Base-by-base conservation (phyloP, 352 stramenopile species). In the Phytophthora aleatoria region DNA sequence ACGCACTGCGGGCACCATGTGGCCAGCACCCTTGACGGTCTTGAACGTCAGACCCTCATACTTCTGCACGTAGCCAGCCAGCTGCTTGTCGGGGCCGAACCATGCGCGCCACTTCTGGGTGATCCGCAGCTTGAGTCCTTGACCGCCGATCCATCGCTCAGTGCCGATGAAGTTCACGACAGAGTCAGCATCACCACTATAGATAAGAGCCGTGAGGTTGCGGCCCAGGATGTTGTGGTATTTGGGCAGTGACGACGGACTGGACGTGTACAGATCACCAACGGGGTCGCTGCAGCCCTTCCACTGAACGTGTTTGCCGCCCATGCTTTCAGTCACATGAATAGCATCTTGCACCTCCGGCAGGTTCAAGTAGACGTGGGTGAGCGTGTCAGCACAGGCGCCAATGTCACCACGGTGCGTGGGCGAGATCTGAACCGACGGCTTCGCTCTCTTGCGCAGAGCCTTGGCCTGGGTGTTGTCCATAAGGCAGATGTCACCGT, bases 21-120 rank as follows among this genome's bases (percentile, higher is more conserved):
- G 92, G 1, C 94, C 94, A 13, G 90, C 89, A 13, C 91, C 93
- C 59, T 96, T 94, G 65, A 98, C 93, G 0, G 92, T 98, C 56
- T 96, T 79, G 77, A 97, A 98, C 5, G 79, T 87, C 13, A 98
- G 51, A 3, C 83, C 87, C 1, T 96, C 69, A 68, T 89, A 98
- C 63, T 91, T 84, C 53, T 96, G 82, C 16, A 92, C 76, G 68
- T 97, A 93, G 13, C 92, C 92, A 8, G 80, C 92, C 61, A 97
- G 77, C 67, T 98, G 92, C 57, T 74, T 57, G 66, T 91, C 85
- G 1, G 83, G 81, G 16, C 83, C 83, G 49, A 91, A 91, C 85
- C 85, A 93, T 12, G 85, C 79, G 31, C 60, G 60, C 85, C 85
- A 93, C 53, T 85, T 85, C 45, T 79, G 73, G 0, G 65, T 79